Base-by-base conservation (phyloP, 768 basidiomycete genomes). In the Lentinula guzmanii region DNA sequence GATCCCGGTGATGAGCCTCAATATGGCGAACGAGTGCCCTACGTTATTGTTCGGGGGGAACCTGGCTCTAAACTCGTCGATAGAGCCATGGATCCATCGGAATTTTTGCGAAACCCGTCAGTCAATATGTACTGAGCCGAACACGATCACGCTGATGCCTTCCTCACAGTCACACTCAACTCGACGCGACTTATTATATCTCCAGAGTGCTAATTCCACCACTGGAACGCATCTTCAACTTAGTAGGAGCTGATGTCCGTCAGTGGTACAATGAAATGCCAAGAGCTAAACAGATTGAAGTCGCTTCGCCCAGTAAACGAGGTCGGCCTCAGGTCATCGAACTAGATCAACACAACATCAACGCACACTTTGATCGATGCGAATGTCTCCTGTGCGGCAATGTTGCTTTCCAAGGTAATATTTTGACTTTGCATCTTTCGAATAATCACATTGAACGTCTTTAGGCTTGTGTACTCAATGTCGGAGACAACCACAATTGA, bases 101-200 rank as follows among this genome's bases (percentile, higher is more conserved):
- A 87, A 66, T 71, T 93, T 64, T 70, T 91, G 62, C 75, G 79
- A 6, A 81, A 89, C 65, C 72, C 82, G 91, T 92, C 57, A 53
- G 77, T 71, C 6, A 10, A 1, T 15, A n/a, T 52, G 10, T 10
- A 50, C 5, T 6, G 31, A 37, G 1, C 13, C 3, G 37, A 8
- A 2, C 13, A 39, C 37, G 7, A 39, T 39, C 5, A 39, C 13
- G 42, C 7, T 11, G 42, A 3, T 46, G 34, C 33, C 1, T 43
- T 10, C 24, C 15, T 48, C 34, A 21, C 56, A 92, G 90, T 43
- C 81, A 87, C 63, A 74, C 85, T 50, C 84, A 85, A 18, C 81
- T 98, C n/a, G 95, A 99, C 67, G 88, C 87, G 4, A 71, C 79
- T 10, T 97, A 98, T 71, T 98, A 99, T 71, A 95, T 99, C 67